Evolutionary conservation across 306 rosid species (phyloP).

Genomic region (Cicer bijugum): DNA sequence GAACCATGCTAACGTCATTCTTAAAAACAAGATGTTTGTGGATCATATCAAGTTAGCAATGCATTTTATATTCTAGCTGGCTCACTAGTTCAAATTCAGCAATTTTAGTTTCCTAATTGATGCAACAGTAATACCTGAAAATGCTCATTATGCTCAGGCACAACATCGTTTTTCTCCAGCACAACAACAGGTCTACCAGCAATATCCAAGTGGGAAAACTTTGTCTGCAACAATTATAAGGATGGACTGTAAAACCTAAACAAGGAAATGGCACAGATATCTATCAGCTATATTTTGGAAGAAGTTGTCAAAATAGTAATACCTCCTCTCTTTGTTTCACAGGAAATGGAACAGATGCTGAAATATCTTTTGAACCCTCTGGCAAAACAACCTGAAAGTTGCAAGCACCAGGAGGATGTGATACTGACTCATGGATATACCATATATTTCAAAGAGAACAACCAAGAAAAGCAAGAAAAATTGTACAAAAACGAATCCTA

Average conservation of each 20-base stretch:
- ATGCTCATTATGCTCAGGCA: slow-evolving; percentile 89
- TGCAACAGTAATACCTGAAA: slow-evolving; percentile 73
- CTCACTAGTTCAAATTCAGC: slow-evolving; percentile 24
- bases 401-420: slow-evolving; percentile 40
- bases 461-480: slow-evolving; percentile 27
- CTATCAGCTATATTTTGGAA: slow-evolving; percentile 6
- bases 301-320: slow-evolving; percentile 37
- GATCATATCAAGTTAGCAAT: slow-evolving; percentile 17
- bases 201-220: slow-evolving; percentile 93
- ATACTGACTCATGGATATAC: slow-evolving; percentile 36
- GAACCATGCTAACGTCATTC: not conserved
- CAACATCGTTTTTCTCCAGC: slow-evolving; percentile 82
- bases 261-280: slow-evolving; percentile 37
- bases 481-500: not conserved
- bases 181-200: slow-evolving; percentile 92
- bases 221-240: slow-evolving; percentile 64
- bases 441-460: slow-evolving; percentile 4
- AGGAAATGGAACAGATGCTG: slow-evolving; percentile 75
- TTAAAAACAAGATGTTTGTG: not conserved
- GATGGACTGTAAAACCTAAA: slow-evolving; percentile 39
- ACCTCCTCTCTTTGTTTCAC: slow-evolving; percentile 85
- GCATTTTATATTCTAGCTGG: not conserved
- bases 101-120: slow-evolving; percentile 13
- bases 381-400: slow-evolving; percentile 92
- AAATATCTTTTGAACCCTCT: slow-evolving; percentile 82